phyloP scores from a whole-genome alignment of 495 filamentous ascomycete species.

The Penicillium diatomitis region DNA sequence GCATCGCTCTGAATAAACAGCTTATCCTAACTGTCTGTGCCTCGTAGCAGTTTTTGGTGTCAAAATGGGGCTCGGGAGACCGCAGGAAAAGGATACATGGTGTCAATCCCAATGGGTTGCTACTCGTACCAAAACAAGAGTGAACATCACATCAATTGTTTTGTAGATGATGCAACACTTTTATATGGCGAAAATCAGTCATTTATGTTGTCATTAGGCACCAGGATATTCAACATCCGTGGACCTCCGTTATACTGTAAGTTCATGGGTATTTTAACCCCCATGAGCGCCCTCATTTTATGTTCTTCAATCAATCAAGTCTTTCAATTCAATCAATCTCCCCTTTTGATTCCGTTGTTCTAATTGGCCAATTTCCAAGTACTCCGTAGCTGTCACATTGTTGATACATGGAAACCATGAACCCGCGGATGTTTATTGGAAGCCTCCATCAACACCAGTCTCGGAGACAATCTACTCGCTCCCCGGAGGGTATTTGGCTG shows the following conservation, averaged over 20 bases:
- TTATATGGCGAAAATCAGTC: neutral
- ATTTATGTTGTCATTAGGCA: neutral
- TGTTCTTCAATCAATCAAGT: neutral
- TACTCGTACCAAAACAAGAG: neutral
- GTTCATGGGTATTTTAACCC: no score
- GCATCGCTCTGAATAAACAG: neutral
- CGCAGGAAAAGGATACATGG: neutral
- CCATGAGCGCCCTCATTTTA: no score
- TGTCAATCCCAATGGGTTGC: neutral
- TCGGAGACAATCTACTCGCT: neutral
- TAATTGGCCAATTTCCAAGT: neutral
- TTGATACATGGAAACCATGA: neutral
- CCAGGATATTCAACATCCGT: neutral
- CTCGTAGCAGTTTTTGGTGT: neutral
- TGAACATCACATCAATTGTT: neutral
- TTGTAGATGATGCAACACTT: neutral
- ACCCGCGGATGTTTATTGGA: neutral
- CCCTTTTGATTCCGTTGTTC: neutral
- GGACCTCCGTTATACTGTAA: neutral
- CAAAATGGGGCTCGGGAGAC: neutral
- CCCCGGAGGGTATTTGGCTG: neutral
- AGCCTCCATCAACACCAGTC: neutral
- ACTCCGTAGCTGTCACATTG: neutral
- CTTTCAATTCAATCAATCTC: no score
- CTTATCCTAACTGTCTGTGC: neutral